A percentile compares a stretch with the other conserved stretches of the same genome.
phyloP scores from a whole-genome alignment of 768 basidiomycete genomes.

The Boletus sp. region DNA sequence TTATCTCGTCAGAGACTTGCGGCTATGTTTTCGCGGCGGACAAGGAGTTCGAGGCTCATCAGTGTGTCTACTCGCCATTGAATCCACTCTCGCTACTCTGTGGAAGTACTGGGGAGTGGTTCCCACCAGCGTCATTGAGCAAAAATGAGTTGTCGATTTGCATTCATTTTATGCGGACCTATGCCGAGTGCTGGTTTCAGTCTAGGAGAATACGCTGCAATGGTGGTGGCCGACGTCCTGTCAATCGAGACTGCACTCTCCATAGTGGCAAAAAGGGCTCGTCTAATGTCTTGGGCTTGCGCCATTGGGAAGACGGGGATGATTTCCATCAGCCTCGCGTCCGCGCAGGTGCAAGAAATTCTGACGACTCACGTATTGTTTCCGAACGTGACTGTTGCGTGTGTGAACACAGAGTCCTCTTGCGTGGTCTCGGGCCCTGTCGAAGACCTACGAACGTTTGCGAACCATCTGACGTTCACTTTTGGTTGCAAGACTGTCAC shows the following conservation, averaged over 20 bases:
- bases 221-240: conserved; percentile 60
- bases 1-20: conserved; percentile 35
- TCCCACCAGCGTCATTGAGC: conserved; percentile 61
- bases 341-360: conserved; percentile 32
- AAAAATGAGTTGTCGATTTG: conserved; percentile 49
- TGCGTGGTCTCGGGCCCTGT: conserved; percentile 60
- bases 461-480: no score
- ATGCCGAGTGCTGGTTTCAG: conserved; percentile 34
- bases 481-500: conserved; percentile 38
- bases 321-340: conserved; percentile 49
- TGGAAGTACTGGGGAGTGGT: conserved; percentile 69
- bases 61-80: conserved; percentile 54
- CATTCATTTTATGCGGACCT: background rate
- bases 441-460: conserved; percentile 40
- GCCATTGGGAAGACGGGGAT: conserved; percentile 48
- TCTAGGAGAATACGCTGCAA: conserved; percentile 72
- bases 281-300: conserved; percentile 54
- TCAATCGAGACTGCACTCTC: conserved; percentile 53
- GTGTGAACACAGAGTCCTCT: conserved; percentile 57
- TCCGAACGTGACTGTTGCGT: conserved; percentile 47
- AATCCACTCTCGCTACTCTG: conserved; percentile 58
- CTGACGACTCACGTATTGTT: conserved; percentile 35
- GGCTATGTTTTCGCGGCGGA: conserved; percentile 20
- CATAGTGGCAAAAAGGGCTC: conserved; percentile 55
- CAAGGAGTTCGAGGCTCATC: conserved; percentile 45